A percentile compares a stretch with the other conserved stretches of the same genome.
phyloP scores from a whole-genome alignment of 164 flowering plant genomes.

The Malania oleifera region DNA sequence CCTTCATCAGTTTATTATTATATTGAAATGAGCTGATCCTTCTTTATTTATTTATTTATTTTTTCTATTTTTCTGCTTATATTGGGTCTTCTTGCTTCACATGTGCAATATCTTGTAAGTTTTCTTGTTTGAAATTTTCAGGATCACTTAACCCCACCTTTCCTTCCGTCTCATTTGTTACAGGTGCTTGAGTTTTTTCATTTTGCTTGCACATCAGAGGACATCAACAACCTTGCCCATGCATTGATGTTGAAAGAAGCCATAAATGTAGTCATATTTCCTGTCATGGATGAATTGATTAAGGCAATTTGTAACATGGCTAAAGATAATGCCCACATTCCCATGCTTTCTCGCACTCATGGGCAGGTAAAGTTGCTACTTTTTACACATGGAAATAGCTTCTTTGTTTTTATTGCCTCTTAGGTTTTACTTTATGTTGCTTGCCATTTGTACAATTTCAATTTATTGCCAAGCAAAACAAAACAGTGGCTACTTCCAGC shows the following conservation, averaged over 20 bases:
- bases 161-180: constrained; percentile 5
- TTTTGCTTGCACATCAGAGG: constrained; percentile 96
- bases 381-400: background rate
- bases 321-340: constrained; percentile 53
- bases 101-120: no score
- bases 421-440: background rate
- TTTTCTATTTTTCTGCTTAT: background rate
- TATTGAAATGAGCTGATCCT: background rate
- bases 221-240: constrained; percentile 93
- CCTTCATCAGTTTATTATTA: constrained; percentile 4
- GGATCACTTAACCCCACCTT: background rate
- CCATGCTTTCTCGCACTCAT: constrained; percentile 97
- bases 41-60: background rate
- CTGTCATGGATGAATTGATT: constrained; percentile 68
- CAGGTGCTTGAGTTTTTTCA: constrained; percentile 97
- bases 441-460: background rate
- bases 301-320: constrained; percentile 55
- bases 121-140: background rate
- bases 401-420: no score
- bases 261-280: constrained; percentile 48
- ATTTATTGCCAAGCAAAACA: background rate
- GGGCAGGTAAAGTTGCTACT: constrained; percentile 62
- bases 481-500: background rate
- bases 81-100: background rate
- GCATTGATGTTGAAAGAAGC: constrained; percentile 83